Evolutionary conservation across 2,329 filamentous ascomycete genomes (phyloP).

Genomic region (Periconia macrospinosa): DNA sequence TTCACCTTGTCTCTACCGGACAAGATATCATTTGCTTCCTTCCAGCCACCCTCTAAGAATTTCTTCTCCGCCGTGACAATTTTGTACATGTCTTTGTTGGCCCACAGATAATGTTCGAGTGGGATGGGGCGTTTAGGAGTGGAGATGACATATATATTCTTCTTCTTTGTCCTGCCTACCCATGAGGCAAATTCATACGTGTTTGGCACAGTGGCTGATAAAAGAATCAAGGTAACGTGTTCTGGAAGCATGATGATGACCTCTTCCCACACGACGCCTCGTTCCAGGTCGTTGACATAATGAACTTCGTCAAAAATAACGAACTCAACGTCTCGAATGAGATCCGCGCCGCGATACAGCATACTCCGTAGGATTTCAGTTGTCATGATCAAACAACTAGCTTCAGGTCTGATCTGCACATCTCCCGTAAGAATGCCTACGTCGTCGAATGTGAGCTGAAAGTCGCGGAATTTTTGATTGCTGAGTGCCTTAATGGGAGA

Average conservation of each 20-base stretch:
- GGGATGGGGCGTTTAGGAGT: slow-evolving; percentile 94
- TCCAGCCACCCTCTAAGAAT: slow-evolving; percentile 92
- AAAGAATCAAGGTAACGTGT: slow-evolving; percentile 90
- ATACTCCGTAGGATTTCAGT: slow-evolving; percentile 98
- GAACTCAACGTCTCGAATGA: slow-evolving; percentile 96
- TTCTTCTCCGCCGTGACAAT: slow-evolving; percentile 92
- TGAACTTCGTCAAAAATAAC: slow-evolving; percentile 99
- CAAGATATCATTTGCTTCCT: slow-evolving; percentile 81
- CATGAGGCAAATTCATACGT: slow-evolving; percentile 97
- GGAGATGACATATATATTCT: slow-evolving; percentile 98
- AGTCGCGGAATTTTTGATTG: slow-evolving; percentile 98
- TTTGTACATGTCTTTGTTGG: slow-evolving; percentile 86
- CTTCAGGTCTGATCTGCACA: slow-evolving; percentile 96
- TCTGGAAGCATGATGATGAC: slow-evolving; percentile 99
- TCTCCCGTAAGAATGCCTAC: slow-evolving; percentile 96
- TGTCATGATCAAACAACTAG: slow-evolving; percentile 98
- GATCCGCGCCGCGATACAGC: slow-evolving; percentile 92
- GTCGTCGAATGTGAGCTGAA: slow-evolving; percentile 86
- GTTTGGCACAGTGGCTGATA: slow-evolving; percentile 96
- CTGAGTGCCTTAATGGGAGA: slow-evolving; percentile 98
- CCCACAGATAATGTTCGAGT: slow-evolving; percentile 95
- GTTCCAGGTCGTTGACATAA: slow-evolving; percentile 94
- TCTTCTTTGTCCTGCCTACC: slow-evolving; percentile 97
- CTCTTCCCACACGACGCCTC: slow-evolving; percentile 98
- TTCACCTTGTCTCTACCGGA: slow-evolving; percentile 80